Conservation (phyloP, 2,329 filamentous ascomycete genomes). For the Zymoseptoria brevis region DNA sequence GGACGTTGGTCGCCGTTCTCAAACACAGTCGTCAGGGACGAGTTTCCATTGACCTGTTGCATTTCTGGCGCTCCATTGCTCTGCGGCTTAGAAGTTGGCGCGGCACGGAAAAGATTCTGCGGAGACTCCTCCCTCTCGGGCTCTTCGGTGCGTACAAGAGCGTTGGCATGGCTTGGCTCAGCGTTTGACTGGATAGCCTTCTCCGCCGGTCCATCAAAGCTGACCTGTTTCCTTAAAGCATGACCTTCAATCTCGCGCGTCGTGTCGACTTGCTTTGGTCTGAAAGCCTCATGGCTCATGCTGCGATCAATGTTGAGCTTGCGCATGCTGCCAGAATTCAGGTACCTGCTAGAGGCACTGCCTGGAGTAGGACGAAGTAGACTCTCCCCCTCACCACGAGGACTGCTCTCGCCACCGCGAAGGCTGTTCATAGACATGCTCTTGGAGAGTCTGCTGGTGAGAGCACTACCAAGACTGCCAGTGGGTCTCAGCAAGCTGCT, state of each 20-base stretch:
- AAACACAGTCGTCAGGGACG: constrained; percentile 60
- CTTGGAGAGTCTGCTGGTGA: constrained; percentile 54
- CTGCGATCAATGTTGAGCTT: constrained; percentile 87
- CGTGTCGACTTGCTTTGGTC: constrained; percentile 13
- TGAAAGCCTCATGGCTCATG: constrained; percentile 62
- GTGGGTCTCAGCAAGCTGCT: constrained; percentile 54
- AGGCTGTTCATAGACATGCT: constrained; percentile 84
- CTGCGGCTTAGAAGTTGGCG: constrained; percentile 35
- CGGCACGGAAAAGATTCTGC: constrained; percentile 38
- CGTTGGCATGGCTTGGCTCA: constrained; percentile 27
- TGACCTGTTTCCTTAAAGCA: constrained; percentile 69
- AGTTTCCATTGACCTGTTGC: constrained; percentile 52
- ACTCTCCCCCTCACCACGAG: constrained; percentile 67
- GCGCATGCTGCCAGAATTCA: constrained; percentile 69
- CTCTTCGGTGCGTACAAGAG: constrained; percentile 45
- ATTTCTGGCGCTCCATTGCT: constrained; percentile 48
- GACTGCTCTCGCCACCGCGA: constrained; percentile 62
- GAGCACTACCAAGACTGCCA: constrained; percentile 59
- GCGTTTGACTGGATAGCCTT: constrained; percentile 39
- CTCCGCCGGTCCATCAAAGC: constrained; percentile 63
- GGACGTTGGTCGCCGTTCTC: constrained; percentile 51
- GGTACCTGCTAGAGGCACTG: constrained; percentile 56
- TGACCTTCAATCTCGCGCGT: constrained; percentile 30
- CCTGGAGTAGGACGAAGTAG: constrained; percentile 62
- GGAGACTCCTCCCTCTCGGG: constrained; percentile 42